These are phyloP conservation scores for Morella rubra DNA, from an alignment of 306 rosid genomes.

Conservation along the genomic window DNA sequence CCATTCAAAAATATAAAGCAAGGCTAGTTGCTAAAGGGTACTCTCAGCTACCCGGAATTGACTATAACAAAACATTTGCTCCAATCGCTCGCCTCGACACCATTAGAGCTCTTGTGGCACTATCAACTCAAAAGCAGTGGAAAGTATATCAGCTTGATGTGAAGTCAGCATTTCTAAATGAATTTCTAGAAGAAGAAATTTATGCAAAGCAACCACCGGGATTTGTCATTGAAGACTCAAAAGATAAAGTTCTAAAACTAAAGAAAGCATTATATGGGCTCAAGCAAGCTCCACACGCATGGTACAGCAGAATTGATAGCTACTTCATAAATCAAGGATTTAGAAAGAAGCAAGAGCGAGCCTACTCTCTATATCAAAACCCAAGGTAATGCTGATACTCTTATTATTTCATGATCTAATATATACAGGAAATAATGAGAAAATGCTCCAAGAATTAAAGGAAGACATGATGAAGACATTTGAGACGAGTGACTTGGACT, in stretches of 20 bases:
- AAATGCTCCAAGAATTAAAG: neutral
- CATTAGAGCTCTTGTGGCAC: neutral
- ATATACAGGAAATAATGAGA: neutral
- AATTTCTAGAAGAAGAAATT: too few relatives aligned
- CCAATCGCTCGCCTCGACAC: neutral
- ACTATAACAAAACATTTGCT: neutral
- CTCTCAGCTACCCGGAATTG: neutral
- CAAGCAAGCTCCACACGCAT: neutral
- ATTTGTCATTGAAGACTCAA: neutral
- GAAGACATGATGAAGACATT: neutral
- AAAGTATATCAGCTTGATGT: neutral
- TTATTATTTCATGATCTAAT: neutral
- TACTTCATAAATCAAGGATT: neutral
- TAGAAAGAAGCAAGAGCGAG: neutral
- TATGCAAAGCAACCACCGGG: too few relatives aligned
- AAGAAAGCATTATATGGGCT: neutral
- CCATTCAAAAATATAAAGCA: neutral
- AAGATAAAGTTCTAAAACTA: neutral
- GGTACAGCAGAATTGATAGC: neutral
- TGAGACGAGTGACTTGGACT: neutral
- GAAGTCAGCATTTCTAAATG: neutral
- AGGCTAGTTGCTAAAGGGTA: neutral
- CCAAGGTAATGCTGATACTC: neutral
- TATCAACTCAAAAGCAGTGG: neutral
- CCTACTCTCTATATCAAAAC: constrained; percentile 1